Base-by-base conservation (phyloP, 2,329 filamentous ascomycete genomes). In the Herpotrichia juniperi region DNA sequence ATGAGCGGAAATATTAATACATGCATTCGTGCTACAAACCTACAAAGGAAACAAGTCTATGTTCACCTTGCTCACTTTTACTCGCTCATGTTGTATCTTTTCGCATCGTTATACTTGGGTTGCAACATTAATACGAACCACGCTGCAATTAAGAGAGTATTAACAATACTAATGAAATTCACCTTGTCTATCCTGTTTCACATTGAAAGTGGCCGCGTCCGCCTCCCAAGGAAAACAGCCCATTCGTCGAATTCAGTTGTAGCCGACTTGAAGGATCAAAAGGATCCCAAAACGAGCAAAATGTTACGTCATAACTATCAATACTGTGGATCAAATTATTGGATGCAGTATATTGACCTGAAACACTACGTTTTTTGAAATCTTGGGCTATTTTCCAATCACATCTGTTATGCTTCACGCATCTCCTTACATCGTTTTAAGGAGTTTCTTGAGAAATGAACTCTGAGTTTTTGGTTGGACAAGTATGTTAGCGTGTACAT, bases 21-120 rank as follows among this genome's bases (percentile, higher is more conserved):
- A 54, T 50, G 46, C 42, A 44, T 57, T 48, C 53, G 44, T 54
- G 50, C 47, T 51, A 21, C 32, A 48, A 25, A 40, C 35, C 10
- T n/a, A n/a, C n/a, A n/a, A n/a, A n/a, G n/a, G n/a, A n/a, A n/a
- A n/a, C n/a, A n/a, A n/a, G n/a, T n/a, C n/a, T n/a, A n/a, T n/a
- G n/a, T n/a, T n/a, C n/a, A n/a, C n/a, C n/a, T n/a, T n/a, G n/a
- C n/a, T n/a, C n/a, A n/a, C n/a, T n/a, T n/a, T n/a, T n/a, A n/a
- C n/a, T n/a, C n/a, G n/a, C n/a, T n/a, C n/a, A n/a, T n/a, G n/a
- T n/a, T n/a, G n/a, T n/a, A n/a, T n/a, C n/a, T n/a, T n/a, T n/a
- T n/a, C n/a, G n/a, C n/a, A n/a, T n/a, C n/a, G n/a, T n/a, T n/a
- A n/a, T n/a, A n/a, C n/a, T n/a, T n/a, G n/a, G n/a, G n/a, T n/a